Conservation (phyloP, 495 filamentous ascomycete species). For the Xylaria venustula region DNA sequence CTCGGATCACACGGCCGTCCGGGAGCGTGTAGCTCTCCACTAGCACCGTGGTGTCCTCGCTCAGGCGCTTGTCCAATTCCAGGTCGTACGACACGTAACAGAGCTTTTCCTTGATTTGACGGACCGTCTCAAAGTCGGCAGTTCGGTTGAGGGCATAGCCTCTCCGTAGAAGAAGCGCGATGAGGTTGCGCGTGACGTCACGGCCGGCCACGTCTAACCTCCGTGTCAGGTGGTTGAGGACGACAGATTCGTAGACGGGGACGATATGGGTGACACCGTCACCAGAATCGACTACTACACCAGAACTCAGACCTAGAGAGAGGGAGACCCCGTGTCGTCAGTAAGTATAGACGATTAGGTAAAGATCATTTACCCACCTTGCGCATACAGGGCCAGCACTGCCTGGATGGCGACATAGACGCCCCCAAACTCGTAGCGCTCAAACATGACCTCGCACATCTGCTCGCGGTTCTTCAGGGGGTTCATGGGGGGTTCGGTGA, state of each 20-base stretch:
- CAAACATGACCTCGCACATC: conserved; percentile 99
- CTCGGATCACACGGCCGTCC: conserved; percentile 91
- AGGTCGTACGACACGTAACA: conserved; percentile 99
- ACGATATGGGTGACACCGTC: conserved; percentile 99
- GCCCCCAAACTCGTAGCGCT: conserved; percentile 91
- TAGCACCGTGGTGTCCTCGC: conserved; percentile 95
- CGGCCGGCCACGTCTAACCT: conserved; percentile 93
- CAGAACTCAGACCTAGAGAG: conserved; percentile 76
- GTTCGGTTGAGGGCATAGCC: conserved; percentile 98
- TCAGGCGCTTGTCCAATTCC: conserved; percentile 90
- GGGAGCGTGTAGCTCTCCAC: conserved; percentile 97
- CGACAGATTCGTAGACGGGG: conserved; percentile 94
- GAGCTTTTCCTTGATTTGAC: conserved; percentile 99
- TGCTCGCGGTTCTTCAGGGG: conserved; percentile 91
- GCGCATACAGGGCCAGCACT: conserved; percentile 94
- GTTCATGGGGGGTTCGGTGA: conserved; percentile 98
- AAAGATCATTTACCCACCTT: conserved; percentile 57
- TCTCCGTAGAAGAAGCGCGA: conserved; percentile 88
- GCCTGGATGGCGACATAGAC: conserved; percentile 99
- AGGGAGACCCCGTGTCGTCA: conserved; percentile 17
- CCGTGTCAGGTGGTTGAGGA: conserved; percentile 93
- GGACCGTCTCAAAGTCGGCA: conserved; percentile 98
- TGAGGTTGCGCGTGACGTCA: conserved; percentile 96
- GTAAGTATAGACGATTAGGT: neutral
- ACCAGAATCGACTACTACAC: conserved; percentile 96